Evolutionary conservation across 495 filamentous ascomycete genomes (phyloP).

Genomic region (Podospora comata): DNA sequence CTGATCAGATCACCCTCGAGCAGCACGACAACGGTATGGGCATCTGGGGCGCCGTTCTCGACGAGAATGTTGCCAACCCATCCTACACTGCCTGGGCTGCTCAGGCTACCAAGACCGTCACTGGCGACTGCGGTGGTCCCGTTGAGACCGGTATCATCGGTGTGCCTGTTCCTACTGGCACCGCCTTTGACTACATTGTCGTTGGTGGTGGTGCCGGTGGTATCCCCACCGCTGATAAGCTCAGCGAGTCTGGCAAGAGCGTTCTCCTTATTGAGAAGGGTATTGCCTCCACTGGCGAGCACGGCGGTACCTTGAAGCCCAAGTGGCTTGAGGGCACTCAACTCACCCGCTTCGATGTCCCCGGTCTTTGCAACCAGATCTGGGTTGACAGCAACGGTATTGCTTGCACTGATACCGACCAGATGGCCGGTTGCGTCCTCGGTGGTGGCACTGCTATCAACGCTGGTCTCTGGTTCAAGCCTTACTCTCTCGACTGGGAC

Average conservation of each 20-base stretch:
- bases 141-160: conserved; percentile 22
- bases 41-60: conserved; percentile 43
- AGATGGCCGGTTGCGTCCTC: conserved; percentile 74
- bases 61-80: conserved; percentile 43
- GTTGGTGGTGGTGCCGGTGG: conserved; percentile 64
- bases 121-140: conserved; percentile 35
- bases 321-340: conserved; percentile 63
- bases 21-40: conserved; percentile 43
- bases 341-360: conserved; percentile 76
- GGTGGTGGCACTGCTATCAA: conserved; percentile 78
- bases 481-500: conserved; percentile 61
- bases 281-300: conserved; percentile 56
- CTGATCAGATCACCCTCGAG: conserved; percentile 30
- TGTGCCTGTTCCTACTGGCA: conserved; percentile 45
- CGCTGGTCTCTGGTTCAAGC: conserved; percentile 54
- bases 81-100: conserved; percentile 52
- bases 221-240: conserved; percentile 61
- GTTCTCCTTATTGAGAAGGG: conserved; percentile 68
- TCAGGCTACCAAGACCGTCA: conserved; percentile 41
- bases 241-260: conserved; percentile 59
- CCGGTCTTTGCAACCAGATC: conserved; percentile 70
- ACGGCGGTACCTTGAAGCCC: conserved; percentile 56
- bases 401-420: conserved; percentile 65
- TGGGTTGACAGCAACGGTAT: conserved; percentile 61
- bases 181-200: conserved; percentile 64